These are phyloP conservation scores for Moricandia arvensis DNA, from an alignment of 345 rosid genomes.

Conservation along the genomic window DNA sequence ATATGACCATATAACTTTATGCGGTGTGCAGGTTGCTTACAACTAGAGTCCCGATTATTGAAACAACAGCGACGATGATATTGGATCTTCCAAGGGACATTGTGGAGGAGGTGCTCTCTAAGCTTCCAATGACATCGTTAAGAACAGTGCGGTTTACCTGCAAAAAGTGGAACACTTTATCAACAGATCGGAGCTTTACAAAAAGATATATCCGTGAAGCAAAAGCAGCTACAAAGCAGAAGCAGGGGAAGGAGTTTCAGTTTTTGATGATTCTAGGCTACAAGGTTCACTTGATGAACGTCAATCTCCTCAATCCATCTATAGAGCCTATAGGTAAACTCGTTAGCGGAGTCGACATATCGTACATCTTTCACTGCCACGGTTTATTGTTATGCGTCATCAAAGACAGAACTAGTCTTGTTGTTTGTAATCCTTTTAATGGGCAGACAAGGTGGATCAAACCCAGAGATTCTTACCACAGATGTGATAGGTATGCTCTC, in stretches of 20 bases:
- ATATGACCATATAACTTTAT: not conserved
- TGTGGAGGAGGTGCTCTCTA: not conserved
- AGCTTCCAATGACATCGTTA: not conserved
- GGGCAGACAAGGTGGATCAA: too few relatives aligned
- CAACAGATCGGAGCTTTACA: not conserved
- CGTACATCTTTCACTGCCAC: too few relatives aligned
- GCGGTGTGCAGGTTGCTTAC: not conserved
- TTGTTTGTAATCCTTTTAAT: too few relatives aligned
- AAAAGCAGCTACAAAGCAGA: not conserved
- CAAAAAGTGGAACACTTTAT: not conserved
- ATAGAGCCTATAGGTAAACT: not conserved
- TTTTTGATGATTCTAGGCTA: not conserved
- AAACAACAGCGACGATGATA: not conserved
- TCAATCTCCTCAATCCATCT: not conserved
- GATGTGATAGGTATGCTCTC: too few relatives aligned
- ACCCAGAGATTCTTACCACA: too few relatives aligned
- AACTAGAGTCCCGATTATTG: not conserved
- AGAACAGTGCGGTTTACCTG: not conserved
- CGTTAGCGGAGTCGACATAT: too few relatives aligned
- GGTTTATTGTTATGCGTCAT: too few relatives aligned
- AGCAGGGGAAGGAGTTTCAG: not conserved
- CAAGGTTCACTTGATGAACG: not conserved
- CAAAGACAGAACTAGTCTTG: too few relatives aligned
- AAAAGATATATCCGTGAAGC: too few relatives aligned
- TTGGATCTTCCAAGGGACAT: not conserved